Base-by-base conservation (phyloP, 345 rosid species). In the Toxicodendron radicans region DNA sequence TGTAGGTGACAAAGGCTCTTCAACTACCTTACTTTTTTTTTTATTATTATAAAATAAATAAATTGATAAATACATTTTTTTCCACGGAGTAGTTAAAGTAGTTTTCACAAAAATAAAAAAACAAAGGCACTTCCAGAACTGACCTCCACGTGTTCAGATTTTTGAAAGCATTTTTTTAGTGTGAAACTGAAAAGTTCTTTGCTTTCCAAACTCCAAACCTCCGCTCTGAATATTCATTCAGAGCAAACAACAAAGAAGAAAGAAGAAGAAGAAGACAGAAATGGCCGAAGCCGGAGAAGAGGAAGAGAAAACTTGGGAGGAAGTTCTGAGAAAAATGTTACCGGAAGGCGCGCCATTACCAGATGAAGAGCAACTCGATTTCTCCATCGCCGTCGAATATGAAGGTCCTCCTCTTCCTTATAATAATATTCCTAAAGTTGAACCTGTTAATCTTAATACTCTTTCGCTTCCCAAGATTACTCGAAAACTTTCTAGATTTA, bases 321-420 rank as follows among this genome's bases (percentile, higher is more conserved):
- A 85, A 38, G 73, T 32, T 41, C 61, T 85, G 45, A 77, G 82
- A 20, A 74, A 46, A 63, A 82, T 83, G 89, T 66, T 82, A 18
- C 89, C 84, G 20, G 81, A 72, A 20, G 85, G 87, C 11, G 84
- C 85, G 2, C 85, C 86, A 0, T 67, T 83, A 33, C 84, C 83
- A 1, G 84, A 82, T 68, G 88, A 87, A 64, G 85, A 77, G 21
- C 81, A 81, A 38, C 86, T 85, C 66, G 89, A 89, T 77, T 89
- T 78, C 78, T 89, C 89, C 27, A 82, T 89, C 70, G 93, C 91
- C 2, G 66, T 89, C 7, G 87, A 81, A 54, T 89, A 89, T 71
- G 77, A 84, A 45, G 93, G 90, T 2, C 93, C 93, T 58, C 84
- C 91, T 0, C 53, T 89, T n/a, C 49, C 85, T 21, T 85, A 76